Conservation (phyloP, 139 green algal genomes). For the Chlamydomonas sphaeroides region DNA sequence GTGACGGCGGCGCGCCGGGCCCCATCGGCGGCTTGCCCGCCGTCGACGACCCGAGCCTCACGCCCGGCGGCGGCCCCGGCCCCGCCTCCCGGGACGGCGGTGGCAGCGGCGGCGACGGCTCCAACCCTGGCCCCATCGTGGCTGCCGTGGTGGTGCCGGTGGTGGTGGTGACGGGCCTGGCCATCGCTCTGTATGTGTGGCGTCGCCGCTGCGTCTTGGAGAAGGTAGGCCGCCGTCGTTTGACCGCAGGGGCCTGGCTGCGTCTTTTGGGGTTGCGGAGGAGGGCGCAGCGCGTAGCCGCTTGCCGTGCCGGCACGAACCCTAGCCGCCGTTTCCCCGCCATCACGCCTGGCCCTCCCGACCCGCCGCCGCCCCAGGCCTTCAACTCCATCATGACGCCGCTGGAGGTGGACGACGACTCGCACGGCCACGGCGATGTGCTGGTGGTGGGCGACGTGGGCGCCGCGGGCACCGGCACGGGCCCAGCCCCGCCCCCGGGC, state of each 20-base stretch:
- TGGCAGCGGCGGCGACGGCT: neutral
- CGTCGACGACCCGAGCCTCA: no score
- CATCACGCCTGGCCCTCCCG: no score
- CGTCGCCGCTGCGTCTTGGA: neutral
- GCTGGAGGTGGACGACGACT: neutral
- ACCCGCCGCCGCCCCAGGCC: neutral
- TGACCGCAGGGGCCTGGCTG: no score
- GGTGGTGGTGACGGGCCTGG: neutral
- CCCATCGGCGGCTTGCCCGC: no score
- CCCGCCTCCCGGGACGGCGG: no score
- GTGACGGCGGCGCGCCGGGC: no score
- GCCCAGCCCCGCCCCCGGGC: no score
- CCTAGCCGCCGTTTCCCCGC: no score
- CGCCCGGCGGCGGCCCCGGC: no score
- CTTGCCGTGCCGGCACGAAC: neutral
- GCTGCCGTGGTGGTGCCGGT: conserved; percentile 22
- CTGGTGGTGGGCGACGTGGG: no score
- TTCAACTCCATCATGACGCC: conserved; percentile 30
- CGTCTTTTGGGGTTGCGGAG: neutral
- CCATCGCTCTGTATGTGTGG: neutral
- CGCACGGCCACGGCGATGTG: no score
- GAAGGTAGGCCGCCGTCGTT: neutral
- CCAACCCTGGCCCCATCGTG: neutral
- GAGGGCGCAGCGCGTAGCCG: neutral
- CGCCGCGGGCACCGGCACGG: no score